Conservation (phyloP, 345 rosid species). For the Sisymbrium altissimum region DNA sequence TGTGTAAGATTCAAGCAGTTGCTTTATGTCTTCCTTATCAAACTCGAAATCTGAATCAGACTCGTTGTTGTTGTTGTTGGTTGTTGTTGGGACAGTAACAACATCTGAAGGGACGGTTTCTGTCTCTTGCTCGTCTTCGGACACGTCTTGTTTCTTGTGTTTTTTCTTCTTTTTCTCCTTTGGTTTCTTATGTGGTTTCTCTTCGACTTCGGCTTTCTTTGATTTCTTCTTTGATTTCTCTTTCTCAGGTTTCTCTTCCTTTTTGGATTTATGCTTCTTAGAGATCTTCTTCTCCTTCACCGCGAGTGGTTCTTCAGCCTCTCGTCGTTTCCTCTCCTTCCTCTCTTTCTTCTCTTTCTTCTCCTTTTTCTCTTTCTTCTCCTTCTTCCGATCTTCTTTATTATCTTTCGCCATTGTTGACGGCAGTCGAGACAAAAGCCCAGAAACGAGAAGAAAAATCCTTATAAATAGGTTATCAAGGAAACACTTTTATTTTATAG, state of each 20-base stretch:
- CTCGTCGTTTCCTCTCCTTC: constrained; percentile 18
- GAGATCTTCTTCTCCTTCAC: constrained; percentile 26
- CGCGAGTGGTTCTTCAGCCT: constrained; percentile 27
- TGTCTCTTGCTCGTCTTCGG: constrained; percentile 17
- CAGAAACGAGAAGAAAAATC: background rate
- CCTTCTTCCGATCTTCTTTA: constrained; percentile 13
- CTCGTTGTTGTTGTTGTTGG: background rate
- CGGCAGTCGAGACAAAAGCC: constrained; percentile 2
- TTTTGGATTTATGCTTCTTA: constrained; percentile 32
- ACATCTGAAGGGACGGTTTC: background rate
- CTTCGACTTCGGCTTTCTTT: constrained; percentile 4
- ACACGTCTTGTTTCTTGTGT: constrained; percentile 23
- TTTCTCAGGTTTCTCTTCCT: constrained; percentile 19
- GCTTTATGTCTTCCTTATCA: constrained; percentile 28
- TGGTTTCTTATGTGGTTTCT: constrained; percentile 18
- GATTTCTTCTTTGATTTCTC: constrained; percentile 30
- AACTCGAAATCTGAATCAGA: constrained; percentile 36
- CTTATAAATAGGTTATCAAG: background rate
- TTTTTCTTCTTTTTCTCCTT: constrained; percentile 26
- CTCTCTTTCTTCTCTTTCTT: constrained; percentile 12
- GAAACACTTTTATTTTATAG: no score
- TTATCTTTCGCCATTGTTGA: constrained; percentile 36
- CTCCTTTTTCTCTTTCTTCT: constrained; percentile 21
- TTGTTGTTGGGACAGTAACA: background rate
- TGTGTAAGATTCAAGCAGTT: constrained; percentile 42